Evolutionary conservation across 2,329 filamentous ascomycete species (phyloP), one percentile per base, ranked within the genome.

Genomic region (Calonectria hawksworthii): DNA sequence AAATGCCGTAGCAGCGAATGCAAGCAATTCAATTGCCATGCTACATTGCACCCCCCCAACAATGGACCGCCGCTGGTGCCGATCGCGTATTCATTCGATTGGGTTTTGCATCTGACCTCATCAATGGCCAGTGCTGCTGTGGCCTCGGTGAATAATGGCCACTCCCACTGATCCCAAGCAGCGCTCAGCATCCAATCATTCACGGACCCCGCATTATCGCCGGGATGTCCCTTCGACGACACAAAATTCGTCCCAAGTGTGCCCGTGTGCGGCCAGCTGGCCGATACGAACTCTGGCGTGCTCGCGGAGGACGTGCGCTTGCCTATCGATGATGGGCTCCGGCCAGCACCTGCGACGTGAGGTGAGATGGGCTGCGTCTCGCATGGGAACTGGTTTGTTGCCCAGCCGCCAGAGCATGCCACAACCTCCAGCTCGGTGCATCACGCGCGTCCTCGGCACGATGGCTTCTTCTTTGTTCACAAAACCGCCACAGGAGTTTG

Each of bases 111-210:
- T 28, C 50, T 28, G 34, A 68, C 41, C 34, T 54, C 28, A 23
- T 44, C 28, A 23, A 18, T 44, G n/a, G 63, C 52, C 68, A 70
- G 47, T 71, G 47, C 47, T 41, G 34, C 51, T 56, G n/a, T 32
- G 9, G 13, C 9, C 26, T 61, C 16, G 23, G 59, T 36, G 36
- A 56, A 66, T 16, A 47, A 30, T 70, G 63, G 63, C 50, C 56
- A 56, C 30, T 70, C 41, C 51, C 59, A 26, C 51, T 23, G 38
- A 72, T 72, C 44, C 52, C 30, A 32, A n/a, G 11, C 56, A 73
- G 47, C 70, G 47, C 56, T 28, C 44, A 32, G 44, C n/a, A 34
- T 21, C 70, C 64, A 73, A 73, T 69, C 66, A 59, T 64, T 16
- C 54, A 26, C n/a, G 21, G 11, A 44, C 23, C 66, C 50, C 66